Base-by-base conservation (phyloP, 2,329 filamentous ascomycete species). In the Reticulascus tulasneorum region DNA sequence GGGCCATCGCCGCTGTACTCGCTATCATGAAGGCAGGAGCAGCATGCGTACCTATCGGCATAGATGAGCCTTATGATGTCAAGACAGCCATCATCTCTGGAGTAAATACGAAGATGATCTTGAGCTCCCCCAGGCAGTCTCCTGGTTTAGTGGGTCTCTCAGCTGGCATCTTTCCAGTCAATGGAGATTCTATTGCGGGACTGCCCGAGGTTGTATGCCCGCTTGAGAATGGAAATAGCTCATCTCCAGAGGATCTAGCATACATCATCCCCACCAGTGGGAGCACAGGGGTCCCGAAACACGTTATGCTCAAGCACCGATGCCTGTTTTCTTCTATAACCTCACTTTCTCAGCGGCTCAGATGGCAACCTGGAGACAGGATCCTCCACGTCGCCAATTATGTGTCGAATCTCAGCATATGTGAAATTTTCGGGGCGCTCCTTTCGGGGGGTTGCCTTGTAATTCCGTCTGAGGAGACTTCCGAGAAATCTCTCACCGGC, bases 391-490 rank as follows among this genome's bases (percentile, higher is more conserved):
- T 73, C 35, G 73, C 70, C 1, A 65, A 67, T 6, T 75, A 70
- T 44, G 71, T 69, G 3, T 75, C 75, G 17, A 73, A 79, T 26
- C 62, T 69, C 3, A 67, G 66, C 9, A 55, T 79, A 1, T 51
- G 68, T 1, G 75, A 79, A 40, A 68, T 72, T 0, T 57, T 78
- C n/a, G 65, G 68, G 1, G 66, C 73, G 0, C 56, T 82, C 6
- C 61, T 72, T 6, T 57, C 67, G 18, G 79, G 79, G 15, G 56
- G 50, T 0, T 59, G 56, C 28, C 44, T 61, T 4, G 58, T 55
- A 18, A 45, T 61, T 12, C 61, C 63, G 1, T 62, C 58, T 1
- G 64, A 69, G n/a, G n/a, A n/a, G n/a, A n/a, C n/a, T n/a, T n/a
- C n/a, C n/a, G n/a, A n/a, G n/a, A n/a, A n/a, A n/a, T n/a, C n/a